Evolutionary conservation across 1,284 basidiomycete species (phyloP), one percentile per base, ranked within the genome.

Genomic region (Puccinia sorghi): DNA sequence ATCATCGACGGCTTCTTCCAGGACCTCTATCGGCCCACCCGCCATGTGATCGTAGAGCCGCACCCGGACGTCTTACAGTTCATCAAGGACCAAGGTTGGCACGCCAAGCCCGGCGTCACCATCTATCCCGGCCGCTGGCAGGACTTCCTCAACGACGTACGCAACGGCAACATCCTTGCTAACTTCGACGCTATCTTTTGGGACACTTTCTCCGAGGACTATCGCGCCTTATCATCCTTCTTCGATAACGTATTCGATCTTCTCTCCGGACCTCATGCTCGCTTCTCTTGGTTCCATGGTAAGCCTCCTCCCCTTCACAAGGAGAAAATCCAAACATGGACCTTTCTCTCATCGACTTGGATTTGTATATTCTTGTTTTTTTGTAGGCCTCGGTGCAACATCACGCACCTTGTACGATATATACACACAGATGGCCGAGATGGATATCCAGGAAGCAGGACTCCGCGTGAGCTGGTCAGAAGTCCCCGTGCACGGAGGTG

Each of bases 121-220:
- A 89, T 96, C 73, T 86, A 95, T n/a, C 90, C 93, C 84, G 93
- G 93, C 0, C 90, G 90, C 84, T 97, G 94, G 94, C 93, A 97
- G 86, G 92, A 95, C 82, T 78, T 70, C 43, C 43, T 78, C 2
- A 2, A 15, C 13, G 64, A 70, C 15, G 37, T 76, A 27, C 48
- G 69, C 25, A 15, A 48, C 3, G 63, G 64, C 1, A 32, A 17
- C 25, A 27, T 78, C n/a, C 39, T 25, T 9, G 64, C 75, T 22
- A 32, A 70, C 48, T 78, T 78, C 67, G 75, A 78, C 56, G 56
- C n/a, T 20, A 37, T 78, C 22, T 78, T 71, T 61, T 78, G 75
- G 75, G 75, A 78, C 57, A 78, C 75, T 2, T 78, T 78, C 59
- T 78, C 75, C 12, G 75, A 78, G 59, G 64, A 78, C 32, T 78